Conservation (phyloP, 2,329 filamentous ascomycete species). For the Sordariomycetes sp. region DNA sequence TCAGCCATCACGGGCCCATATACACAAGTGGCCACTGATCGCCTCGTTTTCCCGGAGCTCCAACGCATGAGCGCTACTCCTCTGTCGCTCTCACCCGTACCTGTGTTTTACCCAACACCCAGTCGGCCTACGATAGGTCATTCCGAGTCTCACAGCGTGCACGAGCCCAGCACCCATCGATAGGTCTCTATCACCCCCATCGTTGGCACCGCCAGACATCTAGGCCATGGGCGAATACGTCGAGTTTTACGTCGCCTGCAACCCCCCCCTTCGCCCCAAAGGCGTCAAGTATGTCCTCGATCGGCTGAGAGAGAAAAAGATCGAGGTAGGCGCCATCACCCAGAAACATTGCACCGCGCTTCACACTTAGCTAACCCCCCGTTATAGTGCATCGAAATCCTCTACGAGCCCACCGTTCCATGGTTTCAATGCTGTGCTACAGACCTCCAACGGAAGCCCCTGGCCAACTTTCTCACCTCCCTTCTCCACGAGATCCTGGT, state of each 20-base stretch:
- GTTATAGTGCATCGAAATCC: constrained; percentile 15
- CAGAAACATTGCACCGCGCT: constrained; percentile 3
- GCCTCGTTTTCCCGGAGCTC: background rate
- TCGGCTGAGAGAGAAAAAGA: constrained; percentile 4
- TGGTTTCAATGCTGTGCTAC: constrained; percentile 22
- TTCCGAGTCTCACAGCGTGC: background rate
- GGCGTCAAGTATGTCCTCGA: constrained; percentile 17
- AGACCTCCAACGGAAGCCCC: constrained; percentile 8
- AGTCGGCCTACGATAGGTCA: background rate
- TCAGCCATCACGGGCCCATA: too few species aligned
- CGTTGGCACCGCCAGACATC: background rate
- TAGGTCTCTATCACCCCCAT: background rate
- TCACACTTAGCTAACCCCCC: background rate
- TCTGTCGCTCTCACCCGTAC: background rate
- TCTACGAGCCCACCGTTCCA: constrained; percentile 23
- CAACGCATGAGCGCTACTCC: background rate
- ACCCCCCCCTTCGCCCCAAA: constrained; percentile 19
- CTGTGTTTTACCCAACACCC: background rate
- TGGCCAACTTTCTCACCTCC: constrained; percentile 9
- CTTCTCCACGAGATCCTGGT: constrained; percentile 11
- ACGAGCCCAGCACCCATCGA: background rate
- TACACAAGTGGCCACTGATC: background rate
- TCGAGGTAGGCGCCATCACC: constrained; percentile 6
- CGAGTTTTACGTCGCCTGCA: constrained; percentile 23
- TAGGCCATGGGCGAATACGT: background rate